Conservation (phyloP, 2,329 filamentous ascomycete genomes). For the Emericellopsis atlantica region DNA sequence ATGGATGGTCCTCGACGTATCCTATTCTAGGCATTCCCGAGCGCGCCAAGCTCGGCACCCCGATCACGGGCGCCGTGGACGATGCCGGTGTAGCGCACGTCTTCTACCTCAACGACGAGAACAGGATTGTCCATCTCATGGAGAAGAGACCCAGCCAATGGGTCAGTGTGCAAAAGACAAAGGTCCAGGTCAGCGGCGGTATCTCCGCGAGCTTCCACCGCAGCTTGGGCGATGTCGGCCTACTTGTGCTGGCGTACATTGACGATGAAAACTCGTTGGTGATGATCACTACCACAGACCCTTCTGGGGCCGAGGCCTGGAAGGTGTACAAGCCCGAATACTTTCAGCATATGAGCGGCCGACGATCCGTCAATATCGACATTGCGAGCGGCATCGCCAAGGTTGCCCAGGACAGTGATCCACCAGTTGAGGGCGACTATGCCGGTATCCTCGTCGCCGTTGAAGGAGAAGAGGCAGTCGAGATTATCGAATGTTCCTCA, state of each 20-base stretch:
- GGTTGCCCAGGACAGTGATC: constrained; percentile 4
- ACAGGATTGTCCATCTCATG: background rate
- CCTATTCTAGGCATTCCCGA: constrained; percentile 5
- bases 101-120: constrained; percentile 9
- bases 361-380: background rate
- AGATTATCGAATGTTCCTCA: background rate
- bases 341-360: no score
- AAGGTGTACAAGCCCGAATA: no score
- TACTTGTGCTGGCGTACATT: constrained; percentile 1
- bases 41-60: constrained; percentile 5
- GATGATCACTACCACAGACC: no score
- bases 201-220: constrained; percentile 8
- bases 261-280: no score
- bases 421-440: background rate
- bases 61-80: constrained; percentile 7
- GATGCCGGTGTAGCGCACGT: constrained; percentile 7
- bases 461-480: constrained; percentile 5
- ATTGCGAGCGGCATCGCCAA: constrained; percentile 6
- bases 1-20: constrained; percentile 2
- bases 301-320: no score
- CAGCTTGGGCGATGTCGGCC: no score
- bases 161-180: constrained; percentile 1
- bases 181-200: background rate
- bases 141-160: background rate
- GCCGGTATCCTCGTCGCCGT: constrained; percentile 7